Conservation (phyloP, 441 rosid species). For the Mallotus japonicus region DNA sequence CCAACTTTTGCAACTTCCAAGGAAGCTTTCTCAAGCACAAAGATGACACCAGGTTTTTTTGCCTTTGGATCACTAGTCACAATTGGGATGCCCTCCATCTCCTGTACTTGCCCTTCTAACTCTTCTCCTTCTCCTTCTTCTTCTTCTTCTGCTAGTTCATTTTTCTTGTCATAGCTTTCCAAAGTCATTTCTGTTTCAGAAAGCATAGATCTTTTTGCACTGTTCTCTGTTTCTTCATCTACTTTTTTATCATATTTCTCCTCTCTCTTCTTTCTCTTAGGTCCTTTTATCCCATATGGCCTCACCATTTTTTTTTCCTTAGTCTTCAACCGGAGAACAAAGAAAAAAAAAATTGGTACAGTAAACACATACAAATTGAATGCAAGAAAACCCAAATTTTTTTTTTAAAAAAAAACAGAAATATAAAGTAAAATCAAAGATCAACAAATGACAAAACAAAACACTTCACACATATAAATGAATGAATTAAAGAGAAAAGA, state of each 20-base stretch:
- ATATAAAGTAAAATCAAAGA: too few species aligned
- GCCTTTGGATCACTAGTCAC: constrained; percentile 7
- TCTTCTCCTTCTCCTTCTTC: neutral
- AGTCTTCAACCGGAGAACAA: too few species aligned
- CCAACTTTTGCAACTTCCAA: constrained; percentile 89
- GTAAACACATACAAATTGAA: too few species aligned
- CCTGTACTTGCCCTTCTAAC: constrained; percentile 1
- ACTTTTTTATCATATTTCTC: constrained; percentile 26
- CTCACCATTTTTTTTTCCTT: constrained; percentile 20
- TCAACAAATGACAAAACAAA: too few species aligned
- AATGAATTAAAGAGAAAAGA: too few species aligned
- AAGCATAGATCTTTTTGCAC: constrained; percentile 5
- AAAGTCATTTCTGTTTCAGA: neutral
- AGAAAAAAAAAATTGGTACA: too few species aligned
- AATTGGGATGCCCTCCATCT: constrained; percentile 29
- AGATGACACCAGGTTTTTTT: constrained; percentile 43
- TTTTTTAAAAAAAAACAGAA: too few species aligned
- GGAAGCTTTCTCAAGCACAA: constrained; percentile 78
- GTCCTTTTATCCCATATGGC: constrained; percentile 28
- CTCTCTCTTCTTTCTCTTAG: constrained; percentile 26
- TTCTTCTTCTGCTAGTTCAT: neutral
- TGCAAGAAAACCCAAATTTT: too few species aligned
- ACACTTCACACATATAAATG: too few species aligned
- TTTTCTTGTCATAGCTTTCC: neutral
- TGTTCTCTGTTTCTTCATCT: constrained; percentile 1